phyloP scores from a whole-genome alignment of 1,284 basidiomycete genomes.

The Hypsizygus ulmarius region DNA sequence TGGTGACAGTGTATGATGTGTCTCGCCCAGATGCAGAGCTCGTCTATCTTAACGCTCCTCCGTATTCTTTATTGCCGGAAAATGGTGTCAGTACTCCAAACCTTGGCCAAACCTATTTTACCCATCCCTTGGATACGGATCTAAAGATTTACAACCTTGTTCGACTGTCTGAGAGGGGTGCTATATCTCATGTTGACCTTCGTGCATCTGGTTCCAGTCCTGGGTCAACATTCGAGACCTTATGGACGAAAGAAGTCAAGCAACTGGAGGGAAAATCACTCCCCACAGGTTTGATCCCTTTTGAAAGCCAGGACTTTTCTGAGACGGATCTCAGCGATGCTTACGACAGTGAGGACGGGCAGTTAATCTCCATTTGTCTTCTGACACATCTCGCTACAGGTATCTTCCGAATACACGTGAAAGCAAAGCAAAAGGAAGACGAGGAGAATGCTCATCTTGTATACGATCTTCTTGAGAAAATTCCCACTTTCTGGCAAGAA shows the following conservation, averaged over 20 bases:
- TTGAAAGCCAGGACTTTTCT: conserved; percentile 42
- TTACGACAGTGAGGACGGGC: conserved; percentile 49
- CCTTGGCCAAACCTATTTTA: conserved; percentile 45
- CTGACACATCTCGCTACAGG: conserved; percentile 29
- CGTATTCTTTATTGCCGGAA: conserved; percentile 43
- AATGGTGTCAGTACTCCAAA: conserved; percentile 29
- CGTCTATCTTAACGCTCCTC: conserved; percentile 41
- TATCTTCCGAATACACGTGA: conserved; percentile 31
- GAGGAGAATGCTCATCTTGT: conserved; percentile 38
- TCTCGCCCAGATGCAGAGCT: conserved; percentile 37
- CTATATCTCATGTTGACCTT: conserved; percentile 44
- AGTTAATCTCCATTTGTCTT: not conserved
- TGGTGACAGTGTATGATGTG: conserved; percentile 65
- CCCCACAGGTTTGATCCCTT: conserved; percentile 40
- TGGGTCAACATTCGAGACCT: conserved; percentile 18
- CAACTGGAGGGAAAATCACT: conserved; percentile 32
- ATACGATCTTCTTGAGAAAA: conserved; percentile 47
- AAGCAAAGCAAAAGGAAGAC: conserved; percentile 29
- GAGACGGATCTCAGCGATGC: conserved; percentile 46
- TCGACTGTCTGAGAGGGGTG: conserved; percentile 48
- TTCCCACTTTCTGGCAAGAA: conserved; percentile 56
- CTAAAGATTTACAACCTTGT: conserved; percentile 37
- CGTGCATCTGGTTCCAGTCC: conserved; percentile 3
- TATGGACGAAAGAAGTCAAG: conserved; percentile 44
- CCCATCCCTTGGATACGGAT: conserved; percentile 29